These are phyloP conservation scores for Boletus insuetus DNA, from an alignment of 768 basidiomycete genomes.

Conservation along the genomic window DNA sequence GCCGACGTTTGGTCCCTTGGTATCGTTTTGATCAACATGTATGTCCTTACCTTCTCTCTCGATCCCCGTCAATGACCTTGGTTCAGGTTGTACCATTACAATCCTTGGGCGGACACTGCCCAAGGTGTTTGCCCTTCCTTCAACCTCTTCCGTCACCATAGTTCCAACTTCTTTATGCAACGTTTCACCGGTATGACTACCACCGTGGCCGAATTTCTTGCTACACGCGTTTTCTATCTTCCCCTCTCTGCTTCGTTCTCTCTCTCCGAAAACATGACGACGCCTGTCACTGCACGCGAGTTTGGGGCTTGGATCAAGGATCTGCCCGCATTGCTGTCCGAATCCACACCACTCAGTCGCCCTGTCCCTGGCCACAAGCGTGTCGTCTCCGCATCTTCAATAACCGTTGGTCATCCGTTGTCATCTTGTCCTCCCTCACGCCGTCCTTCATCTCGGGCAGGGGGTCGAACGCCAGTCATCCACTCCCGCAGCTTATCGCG, in stretches of 20 bases:
- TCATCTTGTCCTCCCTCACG: slow-evolving; percentile 64
- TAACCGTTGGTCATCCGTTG: slow-evolving; percentile 60
- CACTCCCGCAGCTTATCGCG: slow-evolving; percentile 58
- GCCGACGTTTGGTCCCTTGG: slow-evolving; percentile 99
- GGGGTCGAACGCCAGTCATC: slow-evolving; percentile 52
- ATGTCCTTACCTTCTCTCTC: slow-evolving; percentile 25
- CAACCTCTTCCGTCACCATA: slow-evolving; percentile 71
- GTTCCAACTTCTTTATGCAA: slow-evolving; percentile 82
- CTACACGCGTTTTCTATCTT: slow-evolving; percentile 80
- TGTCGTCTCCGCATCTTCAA: slow-evolving; percentile 55
- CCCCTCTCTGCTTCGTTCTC: slow-evolving; percentile 49
- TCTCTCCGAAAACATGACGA: slow-evolving; percentile 23
- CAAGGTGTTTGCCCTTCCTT: slow-evolving; percentile 81
- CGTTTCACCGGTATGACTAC: slow-evolving; percentile 89
- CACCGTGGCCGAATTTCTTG: slow-evolving; percentile 84
- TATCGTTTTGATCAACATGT: slow-evolving; percentile 99
- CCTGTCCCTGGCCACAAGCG: slow-evolving; percentile 48
- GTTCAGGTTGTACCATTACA: slow-evolving; percentile 90
- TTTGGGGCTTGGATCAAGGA: slow-evolving; percentile 86
- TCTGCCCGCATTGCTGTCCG: slow-evolving; percentile 70
- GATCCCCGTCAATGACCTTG: slow-evolving; percentile 1
- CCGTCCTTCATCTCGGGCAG: slow-evolving; percentile 67
- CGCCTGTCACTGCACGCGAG: slow-evolving; percentile 65
- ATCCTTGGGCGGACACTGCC: slow-evolving; percentile 96
- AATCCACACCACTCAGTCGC: slow-evolving; percentile 29